phyloP scores from a whole-genome alignment of 2,329 filamentous ascomycete genomes.

The Alternaria atra region DNA sequence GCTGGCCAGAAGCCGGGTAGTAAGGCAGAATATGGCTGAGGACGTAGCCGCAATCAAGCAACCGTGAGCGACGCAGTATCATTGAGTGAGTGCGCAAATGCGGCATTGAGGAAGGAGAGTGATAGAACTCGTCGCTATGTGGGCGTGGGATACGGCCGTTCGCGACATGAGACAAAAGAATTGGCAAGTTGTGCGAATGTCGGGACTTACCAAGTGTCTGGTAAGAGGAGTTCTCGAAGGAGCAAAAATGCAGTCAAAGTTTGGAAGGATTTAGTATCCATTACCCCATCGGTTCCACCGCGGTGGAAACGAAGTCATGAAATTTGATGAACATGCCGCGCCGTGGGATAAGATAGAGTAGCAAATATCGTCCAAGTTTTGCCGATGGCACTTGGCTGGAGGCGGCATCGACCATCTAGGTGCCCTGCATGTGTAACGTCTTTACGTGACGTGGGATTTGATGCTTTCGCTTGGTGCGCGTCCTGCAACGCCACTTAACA shows the following conservation, averaged over 20 bases:
- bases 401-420: slow-evolving; percentile 19
- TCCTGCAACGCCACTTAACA: background rate
- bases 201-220: background rate
- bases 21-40: background rate
- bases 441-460: slow-evolving; percentile 47
- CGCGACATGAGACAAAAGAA: background rate
- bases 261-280: slow-evolving; percentile 3
- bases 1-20: background rate
- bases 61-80: background rate
- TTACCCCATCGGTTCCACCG: slow-evolving; percentile 27
- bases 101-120: too few species aligned
- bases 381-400: slow-evolving; percentile 16
- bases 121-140: too few species aligned
- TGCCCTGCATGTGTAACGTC: slow-evolving; percentile 28
- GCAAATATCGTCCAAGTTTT: slow-evolving; percentile 28
- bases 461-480: slow-evolving; percentile 1
- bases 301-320: slow-evolving; percentile 8
- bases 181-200: slow-evolving; percentile 1
- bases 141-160: slow-evolving; percentile 3
- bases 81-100: too few species aligned
- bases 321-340: slow-evolving; percentile 32
- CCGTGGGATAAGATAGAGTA: slow-evolving; percentile 28
- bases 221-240: background rate
- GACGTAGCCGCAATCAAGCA: background rate
- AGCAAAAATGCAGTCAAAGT: slow-evolving; percentile 3